Evolutionary conservation across 139 green algal species (phyloP).

Genomic region (Microglena sp.): DNA sequence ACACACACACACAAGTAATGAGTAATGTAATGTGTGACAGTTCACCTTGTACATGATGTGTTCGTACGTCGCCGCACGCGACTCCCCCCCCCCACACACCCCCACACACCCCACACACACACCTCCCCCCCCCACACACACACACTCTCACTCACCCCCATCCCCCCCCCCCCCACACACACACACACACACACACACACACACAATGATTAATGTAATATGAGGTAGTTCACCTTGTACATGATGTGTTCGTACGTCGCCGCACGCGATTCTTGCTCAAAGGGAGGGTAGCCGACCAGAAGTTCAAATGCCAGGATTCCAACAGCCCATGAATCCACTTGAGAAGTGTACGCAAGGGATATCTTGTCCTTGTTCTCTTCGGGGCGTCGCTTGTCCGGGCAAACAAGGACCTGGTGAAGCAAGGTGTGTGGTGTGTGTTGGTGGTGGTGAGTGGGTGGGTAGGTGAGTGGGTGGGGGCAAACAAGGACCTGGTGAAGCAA

Average conservation of each 20-base stretch:
- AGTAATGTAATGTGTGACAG: too few relatives aligned
- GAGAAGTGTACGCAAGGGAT: constrained; percentile 40
- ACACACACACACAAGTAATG: too few relatives aligned
- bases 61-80: too few relatives aligned
- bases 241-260: constrained; percentile 60
- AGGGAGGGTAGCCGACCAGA: constrained; percentile 41
- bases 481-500: too few relatives aligned
- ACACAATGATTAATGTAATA: too few relatives aligned
- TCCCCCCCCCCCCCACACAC: too few relatives aligned
- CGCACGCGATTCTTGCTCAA: constrained; percentile 42
- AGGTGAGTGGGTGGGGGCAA: not conserved
- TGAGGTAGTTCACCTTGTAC: constrained; percentile 48
- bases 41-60: too few relatives aligned
- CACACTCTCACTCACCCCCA: too few relatives aligned
- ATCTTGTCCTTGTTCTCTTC: constrained; percentile 53
- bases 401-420: constrained; percentile 41
- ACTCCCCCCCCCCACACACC: too few relatives aligned
- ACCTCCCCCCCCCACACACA: too few relatives aligned
- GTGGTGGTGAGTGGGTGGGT: not conserved
- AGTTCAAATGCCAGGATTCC: constrained; percentile 48
- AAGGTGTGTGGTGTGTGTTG: constrained; percentile 14
- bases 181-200: too few relatives aligned
- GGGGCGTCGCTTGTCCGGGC: constrained; percentile 47
- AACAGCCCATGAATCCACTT: constrained; percentile 43
- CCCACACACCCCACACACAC: too few relatives aligned